Evolutionary conservation across 352 stramenopile species (phyloP).

Genomic region (Phytopythium kandeliae): DNA sequence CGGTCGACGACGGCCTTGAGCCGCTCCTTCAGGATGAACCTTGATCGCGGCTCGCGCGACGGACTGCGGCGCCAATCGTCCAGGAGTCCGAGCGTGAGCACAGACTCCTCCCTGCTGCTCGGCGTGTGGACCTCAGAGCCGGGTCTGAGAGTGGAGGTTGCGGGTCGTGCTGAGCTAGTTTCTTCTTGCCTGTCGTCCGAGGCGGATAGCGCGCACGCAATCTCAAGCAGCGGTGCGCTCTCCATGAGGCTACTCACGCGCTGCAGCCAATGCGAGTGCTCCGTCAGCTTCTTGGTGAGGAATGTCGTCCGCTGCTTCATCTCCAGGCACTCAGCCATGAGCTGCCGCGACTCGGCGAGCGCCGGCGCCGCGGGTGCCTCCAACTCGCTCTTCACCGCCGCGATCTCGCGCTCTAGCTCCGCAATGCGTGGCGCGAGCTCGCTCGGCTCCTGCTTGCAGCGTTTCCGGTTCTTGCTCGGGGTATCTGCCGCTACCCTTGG

Average conservation of each 20-base stretch:
- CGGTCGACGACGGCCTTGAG: constrained; percentile 15
- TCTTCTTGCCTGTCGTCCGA: neutral
- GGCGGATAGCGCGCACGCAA: constrained; percentile 5
- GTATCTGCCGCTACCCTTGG: neutral
- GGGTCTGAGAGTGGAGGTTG: no score
- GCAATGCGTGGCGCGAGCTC: neutral
- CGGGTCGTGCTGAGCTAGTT: constrained; percentile 5
- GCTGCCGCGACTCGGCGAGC: neutral
- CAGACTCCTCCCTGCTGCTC: neutral
- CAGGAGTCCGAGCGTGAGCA: constrained; percentile 13
- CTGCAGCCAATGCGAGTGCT: constrained; percentile 44
- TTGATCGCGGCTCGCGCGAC: constrained; percentile 15
- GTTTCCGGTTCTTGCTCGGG: neutral
- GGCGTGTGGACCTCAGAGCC: no score
- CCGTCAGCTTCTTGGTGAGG: constrained; percentile 37
- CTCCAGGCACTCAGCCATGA: constrained; percentile 17
- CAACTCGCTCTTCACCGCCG: neutral
- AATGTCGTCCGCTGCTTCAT: constrained; percentile 27
- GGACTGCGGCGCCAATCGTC: constrained; percentile 18
- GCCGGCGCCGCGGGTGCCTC: neutral
- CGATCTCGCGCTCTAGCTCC: neutral
- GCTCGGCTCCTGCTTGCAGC: neutral
- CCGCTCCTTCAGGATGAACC: constrained; percentile 26
- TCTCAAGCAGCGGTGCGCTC: constrained; percentile 40
- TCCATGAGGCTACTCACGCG: constrained; percentile 43